These are phyloP conservation scores for Melampsora americana DNA, from an alignment of 1,284 basidiomycete genomes.

Conservation along the genomic window DNA sequence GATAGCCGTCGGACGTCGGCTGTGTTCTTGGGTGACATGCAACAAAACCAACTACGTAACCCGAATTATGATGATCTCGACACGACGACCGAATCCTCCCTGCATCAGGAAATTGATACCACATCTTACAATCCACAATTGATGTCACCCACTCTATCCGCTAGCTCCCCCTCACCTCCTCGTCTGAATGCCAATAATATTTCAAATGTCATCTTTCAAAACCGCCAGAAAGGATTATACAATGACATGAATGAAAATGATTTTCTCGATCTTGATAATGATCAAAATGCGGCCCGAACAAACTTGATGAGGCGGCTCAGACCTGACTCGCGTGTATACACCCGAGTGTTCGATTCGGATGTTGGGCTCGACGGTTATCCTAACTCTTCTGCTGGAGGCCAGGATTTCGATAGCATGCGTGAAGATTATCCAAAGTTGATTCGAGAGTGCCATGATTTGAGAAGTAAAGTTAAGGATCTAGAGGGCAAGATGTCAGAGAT, in stretches of 20 bases:
- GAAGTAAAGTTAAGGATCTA: conserved; percentile 27
- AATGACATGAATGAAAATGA: neutral
- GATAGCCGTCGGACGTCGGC: neutral
- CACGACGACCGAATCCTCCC: neutral
- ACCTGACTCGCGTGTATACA: conserved; percentile 17
- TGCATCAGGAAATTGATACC: conserved; percentile 9
- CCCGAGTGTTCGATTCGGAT: conserved; percentile 21
- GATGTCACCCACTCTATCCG: neutral
- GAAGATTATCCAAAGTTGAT: conserved; percentile 18
- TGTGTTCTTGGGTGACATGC: neutral
- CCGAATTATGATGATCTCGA: neutral
- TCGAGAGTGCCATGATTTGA: conserved; percentile 13
- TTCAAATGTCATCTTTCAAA: conserved; percentile 22
- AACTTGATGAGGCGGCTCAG: conserved; percentile 17
- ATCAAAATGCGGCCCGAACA: neutral
- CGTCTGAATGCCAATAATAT: conserved; percentile 24
- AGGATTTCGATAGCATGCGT: conserved; percentile 9
- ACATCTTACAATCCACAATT: conserved; percentile 7
- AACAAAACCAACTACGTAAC: neutral
- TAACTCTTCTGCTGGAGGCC: neutral
- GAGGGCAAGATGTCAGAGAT: conserved; percentile 20
- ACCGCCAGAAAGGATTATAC: conserved; percentile 33
- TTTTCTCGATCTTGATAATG: neutral
- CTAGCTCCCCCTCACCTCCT: neutral
- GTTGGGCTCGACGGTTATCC: conserved; percentile 28